A percentile compares a stretch with the other conserved stretches of the same genome.
These are phyloP conservation scores for Vanrija pseudolonga DNA, from an alignment of 1,284 basidiomycete species.

Conservation along the genomic window DNA sequence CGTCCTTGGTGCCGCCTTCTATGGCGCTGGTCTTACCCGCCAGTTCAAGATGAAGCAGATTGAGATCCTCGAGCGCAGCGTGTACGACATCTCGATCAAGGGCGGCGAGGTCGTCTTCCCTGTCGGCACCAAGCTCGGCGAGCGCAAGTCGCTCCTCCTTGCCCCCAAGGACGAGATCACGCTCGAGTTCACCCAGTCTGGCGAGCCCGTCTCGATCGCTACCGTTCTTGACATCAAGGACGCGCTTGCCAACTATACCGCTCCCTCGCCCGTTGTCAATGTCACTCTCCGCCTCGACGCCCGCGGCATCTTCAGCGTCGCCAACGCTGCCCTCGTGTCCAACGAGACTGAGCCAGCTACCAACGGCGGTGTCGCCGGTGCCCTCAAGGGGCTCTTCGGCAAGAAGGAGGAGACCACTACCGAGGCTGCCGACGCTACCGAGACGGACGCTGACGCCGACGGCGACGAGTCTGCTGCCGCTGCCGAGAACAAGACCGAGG, in stretches of 20 bases:
- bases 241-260: conserved; percentile 42
- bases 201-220: conserved; percentile 26
- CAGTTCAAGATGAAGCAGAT: conserved; percentile 97
- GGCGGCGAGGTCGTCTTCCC: conserved; percentile 61
- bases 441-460: conserved; percentile 49
- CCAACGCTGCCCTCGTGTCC: conserved; percentile 68
- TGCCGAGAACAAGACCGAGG: conserved; percentile 14
- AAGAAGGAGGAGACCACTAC: conserved; percentile 50
- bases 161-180: conserved; percentile 64
- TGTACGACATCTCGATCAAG: conserved; percentile 55
- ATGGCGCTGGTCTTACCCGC: conserved; percentile 81
- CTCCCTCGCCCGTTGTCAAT: conserved; percentile 59
- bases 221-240: conserved; percentile 31
- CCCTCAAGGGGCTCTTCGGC: conserved; percentile 77
- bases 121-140: conserved; percentile 65
- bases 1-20: conserved; percentile 88
- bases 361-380: conserved; percentile 69
- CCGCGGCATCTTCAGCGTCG: conserved; percentile 69
- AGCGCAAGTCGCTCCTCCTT: conserved; percentile 66
- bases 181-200: conserved; percentile 64
- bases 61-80: conserved; percentile 69
- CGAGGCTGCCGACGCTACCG: conserved; percentile 37
- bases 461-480: conserved; percentile 50
- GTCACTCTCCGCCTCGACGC: conserved; percentile 75
- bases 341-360: conserved; percentile 61